Conservation (phyloP, 805 yeast genomes). For the Lipomyces chichibuensis region DNA sequence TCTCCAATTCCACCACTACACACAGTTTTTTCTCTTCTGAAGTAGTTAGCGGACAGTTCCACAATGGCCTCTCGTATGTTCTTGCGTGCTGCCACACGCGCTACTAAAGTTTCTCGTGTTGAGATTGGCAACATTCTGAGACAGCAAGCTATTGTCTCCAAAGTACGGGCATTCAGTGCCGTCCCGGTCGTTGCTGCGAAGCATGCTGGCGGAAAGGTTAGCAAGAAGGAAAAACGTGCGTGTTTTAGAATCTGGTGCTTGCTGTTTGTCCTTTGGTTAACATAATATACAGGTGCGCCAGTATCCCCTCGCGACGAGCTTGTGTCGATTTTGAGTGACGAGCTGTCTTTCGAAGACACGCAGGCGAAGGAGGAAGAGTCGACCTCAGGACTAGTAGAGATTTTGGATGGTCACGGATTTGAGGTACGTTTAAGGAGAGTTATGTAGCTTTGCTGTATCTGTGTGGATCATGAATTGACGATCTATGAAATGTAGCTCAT, state of each 20-base stretch:
- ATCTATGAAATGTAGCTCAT: neutral
- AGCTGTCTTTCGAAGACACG: slow-evolving; percentile 21
- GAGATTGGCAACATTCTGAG: slow-evolving; percentile 6
- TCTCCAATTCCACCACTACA: neutral
- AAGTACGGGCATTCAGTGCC: slow-evolving; percentile 15
- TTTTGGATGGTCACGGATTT: slow-evolving; percentile 12
- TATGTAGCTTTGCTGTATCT: neutral
- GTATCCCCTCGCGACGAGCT: slow-evolving; percentile 10
- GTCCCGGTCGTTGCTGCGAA: neutral
- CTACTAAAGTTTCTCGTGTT: neutral
- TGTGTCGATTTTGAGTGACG: slow-evolving; percentile 8
- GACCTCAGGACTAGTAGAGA: slow-evolving; percentile 1
- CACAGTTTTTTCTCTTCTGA: neutral
- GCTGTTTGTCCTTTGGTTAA: neutral
- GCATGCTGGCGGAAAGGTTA: slow-evolving; percentile 4
- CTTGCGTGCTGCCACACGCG: slow-evolving; percentile 11
- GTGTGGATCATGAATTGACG: neutral
- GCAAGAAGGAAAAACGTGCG: neutral
- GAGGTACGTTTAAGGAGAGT: neutral
- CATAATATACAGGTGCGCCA: neutral
- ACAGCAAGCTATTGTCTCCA: neutral
- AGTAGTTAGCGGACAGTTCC: neutral
- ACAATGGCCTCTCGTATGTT: slow-evolving; percentile 23
- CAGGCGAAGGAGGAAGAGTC: slow-evolving; percentile 16
- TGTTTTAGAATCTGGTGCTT: neutral